Base-by-base conservation (phyloP, 2,329 filamentous ascomycete genomes). In the Talaromyces sp. region DNA sequence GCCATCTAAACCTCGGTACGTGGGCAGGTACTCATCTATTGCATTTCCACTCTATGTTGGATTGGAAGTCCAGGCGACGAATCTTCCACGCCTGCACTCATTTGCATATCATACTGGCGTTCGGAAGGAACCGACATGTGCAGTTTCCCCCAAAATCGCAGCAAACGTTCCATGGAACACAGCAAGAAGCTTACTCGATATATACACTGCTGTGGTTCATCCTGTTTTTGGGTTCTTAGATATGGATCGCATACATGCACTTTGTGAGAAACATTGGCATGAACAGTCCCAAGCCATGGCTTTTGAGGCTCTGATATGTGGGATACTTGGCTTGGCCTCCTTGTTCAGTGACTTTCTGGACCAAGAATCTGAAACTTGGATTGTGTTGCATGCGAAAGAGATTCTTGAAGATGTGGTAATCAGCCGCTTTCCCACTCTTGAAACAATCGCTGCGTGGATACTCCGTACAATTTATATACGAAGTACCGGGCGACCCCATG, bases 391-490 rank as follows among this genome's bases (percentile, higher is more conserved):
- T 3, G 79, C 79, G 2, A 73, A 76, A 24, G 63, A 66, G 11
- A 65, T 77, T 3, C 68, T 83, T 1, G 78, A 81, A 49, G 72
- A 75, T 39, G 58, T 49, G 11, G 47, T 47, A 4, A 49, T 60
- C 6, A 56, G 55, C 32, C 59, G 65, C 14, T 57, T 68, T 11
- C 65, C 65, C 19, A 61, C 52, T 3, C 54, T 70, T 11, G 67
- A 70, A 20, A 61, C 56, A 5, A 60, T 67, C 16, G 52, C 61
- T 4, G 65, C 61, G n/a, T 84, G 80, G 80, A 61, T 80, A 0
- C 70, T 84, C 4, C 75, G 81, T 1, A 75, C 76, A 0, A 66
- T 80, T 0, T 82, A 82, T 37, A 66, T 83, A 8, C 73, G 82
- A 3, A 68, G 77, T 3, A 79, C 80, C 0, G 77, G 73, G 4